Percentiles rank a stretch among this genome's conserved stretches.
phyloP scores from a whole-genome alignment of 495 filamentous ascomycete species.

The Ramalina peruviana region DNA sequence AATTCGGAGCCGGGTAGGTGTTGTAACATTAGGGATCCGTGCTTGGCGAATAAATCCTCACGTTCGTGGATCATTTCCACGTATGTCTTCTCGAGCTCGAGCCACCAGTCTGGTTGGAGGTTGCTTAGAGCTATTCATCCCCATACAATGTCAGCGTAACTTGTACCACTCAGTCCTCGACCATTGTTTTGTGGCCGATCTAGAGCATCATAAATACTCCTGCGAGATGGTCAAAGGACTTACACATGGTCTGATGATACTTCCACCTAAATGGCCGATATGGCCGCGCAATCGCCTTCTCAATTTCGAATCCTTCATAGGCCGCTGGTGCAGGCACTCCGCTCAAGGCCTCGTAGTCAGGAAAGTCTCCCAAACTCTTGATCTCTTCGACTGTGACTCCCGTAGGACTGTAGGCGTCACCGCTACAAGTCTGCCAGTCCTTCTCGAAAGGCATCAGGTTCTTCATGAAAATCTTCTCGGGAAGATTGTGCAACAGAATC shows the following conservation, averaged over 20 bases:
- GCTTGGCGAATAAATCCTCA: conserved; percentile 47
- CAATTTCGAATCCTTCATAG: conserved; percentile 50
- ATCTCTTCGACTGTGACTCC: conserved; percentile 57
- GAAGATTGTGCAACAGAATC: too few species aligned
- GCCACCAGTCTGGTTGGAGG: conserved; percentile 78
- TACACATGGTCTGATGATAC: conserved; percentile 94
- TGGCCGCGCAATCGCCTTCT: conserved; percentile 51
- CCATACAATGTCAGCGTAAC: too few species aligned
- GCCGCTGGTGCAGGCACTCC: conserved; percentile 63
- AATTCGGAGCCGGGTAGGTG: conserved; percentile 66
- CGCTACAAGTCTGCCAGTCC: conserved; percentile 27
- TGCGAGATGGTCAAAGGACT: conserved; percentile 16
- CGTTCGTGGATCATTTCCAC: conserved; percentile 54
- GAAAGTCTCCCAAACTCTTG: conserved; percentile 63
- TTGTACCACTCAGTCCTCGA: neutral
- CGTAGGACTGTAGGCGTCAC: conserved; percentile 38
- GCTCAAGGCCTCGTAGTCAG: conserved; percentile 64
- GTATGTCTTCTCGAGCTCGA: conserved; percentile 77
- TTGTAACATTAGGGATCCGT: conserved; percentile 52
- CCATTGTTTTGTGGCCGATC: neutral
- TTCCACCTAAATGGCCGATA: conserved; percentile 76
- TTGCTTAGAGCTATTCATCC: conserved; percentile 52
- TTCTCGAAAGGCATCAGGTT: conserved; percentile 30
- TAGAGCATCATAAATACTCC: conserved; percentile 6
- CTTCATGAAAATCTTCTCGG: conserved; percentile 10